Percentiles rank a stretch among this genome's conserved stretches.
These are phyloP conservation scores for Poa pratensis DNA, from an alignment of 176 grass and related monocot species.

Conservation along the genomic window DNA sequence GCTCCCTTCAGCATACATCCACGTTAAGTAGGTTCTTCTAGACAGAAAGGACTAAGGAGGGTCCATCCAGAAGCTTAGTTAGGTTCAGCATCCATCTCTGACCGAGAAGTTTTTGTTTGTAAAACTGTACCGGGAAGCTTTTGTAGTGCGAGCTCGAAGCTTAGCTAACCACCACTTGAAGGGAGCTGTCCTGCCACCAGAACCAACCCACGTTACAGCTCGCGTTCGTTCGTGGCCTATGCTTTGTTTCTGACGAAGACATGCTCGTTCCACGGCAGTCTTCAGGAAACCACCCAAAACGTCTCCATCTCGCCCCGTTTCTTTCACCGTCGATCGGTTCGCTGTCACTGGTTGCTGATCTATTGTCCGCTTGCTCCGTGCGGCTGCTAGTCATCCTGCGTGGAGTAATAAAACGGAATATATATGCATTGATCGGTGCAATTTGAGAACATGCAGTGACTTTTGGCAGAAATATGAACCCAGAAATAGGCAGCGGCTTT, in stretches of 20 bases:
- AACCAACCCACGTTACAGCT: background rate
- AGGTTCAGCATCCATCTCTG: background rate
- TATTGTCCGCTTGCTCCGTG: background rate
- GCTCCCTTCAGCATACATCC: no score
- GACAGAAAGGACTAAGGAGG: background rate
- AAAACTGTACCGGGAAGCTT: no score
- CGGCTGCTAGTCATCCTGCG: background rate
- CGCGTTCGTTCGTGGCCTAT: no score
- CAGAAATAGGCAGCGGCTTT: background rate
- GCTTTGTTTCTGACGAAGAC: no score
- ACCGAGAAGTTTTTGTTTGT: no score
- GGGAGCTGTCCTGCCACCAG: background rate
- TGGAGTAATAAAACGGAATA: background rate
- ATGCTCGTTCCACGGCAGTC: no score
- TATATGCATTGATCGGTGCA: background rate
- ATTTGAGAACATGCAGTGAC: background rate
- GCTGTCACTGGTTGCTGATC: background rate
- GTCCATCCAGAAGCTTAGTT: background rate
- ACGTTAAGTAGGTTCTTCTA: no score
- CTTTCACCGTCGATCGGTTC: background rate
- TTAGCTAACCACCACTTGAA: background rate
- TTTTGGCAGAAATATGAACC: background rate
- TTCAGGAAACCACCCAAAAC: background rate
- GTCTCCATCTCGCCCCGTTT: background rate
- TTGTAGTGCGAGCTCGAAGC: background rate